Conservation (phyloP, 116 monocot genomes). For the Iris pallida region DNA sequence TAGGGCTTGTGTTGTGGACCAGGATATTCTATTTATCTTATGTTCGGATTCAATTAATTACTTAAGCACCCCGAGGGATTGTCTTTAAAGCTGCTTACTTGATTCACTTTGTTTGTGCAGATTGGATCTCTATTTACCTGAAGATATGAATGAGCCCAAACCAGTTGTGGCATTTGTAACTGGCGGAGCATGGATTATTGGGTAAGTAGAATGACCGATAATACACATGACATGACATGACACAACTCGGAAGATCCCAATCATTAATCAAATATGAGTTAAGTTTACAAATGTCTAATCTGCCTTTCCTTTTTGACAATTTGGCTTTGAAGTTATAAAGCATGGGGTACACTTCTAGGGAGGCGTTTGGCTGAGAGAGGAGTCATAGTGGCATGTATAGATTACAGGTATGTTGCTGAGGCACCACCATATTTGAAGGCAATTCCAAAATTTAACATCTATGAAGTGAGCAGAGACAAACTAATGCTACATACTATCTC, state of each 20-base stretch:
- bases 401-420: constrained; percentile 66
- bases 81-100: not conserved
- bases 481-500: not conserved
- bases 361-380: constrained; percentile 86
- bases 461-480: not conserved
- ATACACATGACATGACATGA: too few species aligned
- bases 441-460: not conserved
- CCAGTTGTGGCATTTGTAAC: constrained; percentile 95
- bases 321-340: constrained; percentile 70
- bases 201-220: constrained; percentile 39
- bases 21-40: not conserved
- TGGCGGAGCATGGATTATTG: constrained; percentile 99
- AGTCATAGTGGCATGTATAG: constrained; percentile 91
- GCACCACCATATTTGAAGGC: not conserved
- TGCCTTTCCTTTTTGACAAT: not conserved
- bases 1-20: constrained; percentile 6
- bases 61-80: not conserved
- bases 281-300: not conserved
- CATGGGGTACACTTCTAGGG: constrained; percentile 94
- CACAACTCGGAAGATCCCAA: too few species aligned
- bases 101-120: constrained; percentile 31
- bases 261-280: too few species aligned
- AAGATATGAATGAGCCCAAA: constrained; percentile 29
- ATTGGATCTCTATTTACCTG: constrained; percentile 87
- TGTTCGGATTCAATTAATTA: not conserved